Evolutionary conservation across 768 basidiomycete genomes (phyloP).

Genomic region (Tricholoma flavovirens): DNA sequence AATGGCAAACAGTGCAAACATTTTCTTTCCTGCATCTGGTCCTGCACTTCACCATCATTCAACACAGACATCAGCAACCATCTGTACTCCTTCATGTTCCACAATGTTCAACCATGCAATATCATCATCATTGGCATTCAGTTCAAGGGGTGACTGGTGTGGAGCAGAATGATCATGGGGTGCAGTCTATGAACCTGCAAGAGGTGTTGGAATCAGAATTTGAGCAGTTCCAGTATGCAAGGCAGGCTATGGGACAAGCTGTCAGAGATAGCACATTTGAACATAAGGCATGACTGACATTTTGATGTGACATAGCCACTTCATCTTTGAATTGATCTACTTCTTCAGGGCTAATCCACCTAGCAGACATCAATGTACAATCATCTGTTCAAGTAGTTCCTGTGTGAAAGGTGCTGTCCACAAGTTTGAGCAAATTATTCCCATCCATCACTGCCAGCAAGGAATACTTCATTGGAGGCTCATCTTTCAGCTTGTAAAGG

Average conservation of each 20-base stretch:
- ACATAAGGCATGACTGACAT: background rate
- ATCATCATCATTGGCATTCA: constrained; percentile 2
- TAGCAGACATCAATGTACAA: background rate
- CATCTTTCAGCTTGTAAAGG: background rate
- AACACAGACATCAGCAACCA: constrained; percentile 11
- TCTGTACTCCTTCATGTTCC: constrained; percentile 9
- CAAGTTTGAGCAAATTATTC: background rate
- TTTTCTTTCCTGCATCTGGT: constrained; percentile 14
- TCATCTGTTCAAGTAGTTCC: background rate
- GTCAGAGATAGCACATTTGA: background rate
- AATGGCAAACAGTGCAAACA: constrained; percentile 5
- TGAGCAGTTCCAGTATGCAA: background rate
- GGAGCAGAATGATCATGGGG: background rate
- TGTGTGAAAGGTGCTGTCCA: background rate
- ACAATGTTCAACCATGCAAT: constrained; percentile 15
- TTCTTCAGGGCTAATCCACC: background rate
- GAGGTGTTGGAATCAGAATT: background rate
- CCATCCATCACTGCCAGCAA: background rate
- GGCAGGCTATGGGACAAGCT: background rate
- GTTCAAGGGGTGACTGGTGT: background rate
- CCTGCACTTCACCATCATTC: constrained; percentile 6
- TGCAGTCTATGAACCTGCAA: background rate
- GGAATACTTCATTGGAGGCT: background rate
- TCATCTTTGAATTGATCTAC: constrained; percentile 1
- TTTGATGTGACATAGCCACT: background rate